A percentile compares a stretch with the other conserved stretches of the same genome.
Conservation (phyloP, 164 flowering plant species). For the Echeveria elegans region DNA sequence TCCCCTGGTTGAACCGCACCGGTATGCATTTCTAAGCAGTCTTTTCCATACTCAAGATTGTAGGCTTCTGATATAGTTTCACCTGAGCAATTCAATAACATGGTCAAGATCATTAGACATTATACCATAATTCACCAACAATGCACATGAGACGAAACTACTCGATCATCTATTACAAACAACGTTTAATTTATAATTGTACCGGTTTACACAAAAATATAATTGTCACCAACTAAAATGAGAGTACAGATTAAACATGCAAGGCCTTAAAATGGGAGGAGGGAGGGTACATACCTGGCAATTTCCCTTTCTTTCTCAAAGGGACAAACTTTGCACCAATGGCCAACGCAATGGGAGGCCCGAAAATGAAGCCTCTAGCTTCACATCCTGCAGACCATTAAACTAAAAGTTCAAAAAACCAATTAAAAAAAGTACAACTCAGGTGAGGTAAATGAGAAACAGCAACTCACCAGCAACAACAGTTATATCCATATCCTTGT, state of each 20-base stretch:
- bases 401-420: neutral
- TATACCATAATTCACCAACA: neutral
- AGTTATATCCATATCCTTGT: constrained; percentile 65
- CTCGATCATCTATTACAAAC: no score
- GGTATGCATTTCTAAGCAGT: constrained; percentile 81
- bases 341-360: constrained; percentile 82
- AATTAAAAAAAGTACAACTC: neutral
- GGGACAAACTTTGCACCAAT: constrained; percentile 95
- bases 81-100: constrained; percentile 27
- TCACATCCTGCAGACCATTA: constrained; percentile 50
- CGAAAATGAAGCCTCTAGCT: constrained; percentile 95
- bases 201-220: no score
- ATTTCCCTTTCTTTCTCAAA: constrained; percentile 65
- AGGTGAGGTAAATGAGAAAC: no score
- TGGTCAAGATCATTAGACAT: neutral
- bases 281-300: constrained; percentile 49
- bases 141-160: neutral
- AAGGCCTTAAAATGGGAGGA: neutral
- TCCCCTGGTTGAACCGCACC: constrained; percentile 78
- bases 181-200: no score
- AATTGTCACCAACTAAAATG: no score
- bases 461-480: constrained; percentile 64
- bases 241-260: neutral
- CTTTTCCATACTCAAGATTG: constrained; percentile 81
- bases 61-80: constrained; percentile 66